Conservation (phyloP, 345 rosid species). For the Salix purpurea region DNA sequence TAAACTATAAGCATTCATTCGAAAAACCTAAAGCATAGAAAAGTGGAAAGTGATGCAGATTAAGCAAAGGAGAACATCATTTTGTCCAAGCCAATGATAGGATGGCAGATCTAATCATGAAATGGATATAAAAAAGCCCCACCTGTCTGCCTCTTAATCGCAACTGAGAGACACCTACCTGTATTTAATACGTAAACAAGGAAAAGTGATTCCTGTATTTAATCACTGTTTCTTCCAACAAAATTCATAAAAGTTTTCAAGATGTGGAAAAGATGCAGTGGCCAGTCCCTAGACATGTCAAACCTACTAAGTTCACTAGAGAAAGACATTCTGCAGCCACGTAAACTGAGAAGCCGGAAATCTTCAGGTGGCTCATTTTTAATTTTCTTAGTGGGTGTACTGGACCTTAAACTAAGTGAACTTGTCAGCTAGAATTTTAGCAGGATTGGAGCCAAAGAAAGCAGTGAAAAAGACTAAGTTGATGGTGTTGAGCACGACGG, state of each 20-base stretch:
- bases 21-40: neutral
- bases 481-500: constrained; percentile 39
- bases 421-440: constrained; percentile 38
- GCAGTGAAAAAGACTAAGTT: constrained; percentile 24
- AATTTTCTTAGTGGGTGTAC: constrained; percentile 32
- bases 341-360: constrained; percentile 13
- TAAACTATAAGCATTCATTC: constrained; percentile 6
- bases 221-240: neutral
- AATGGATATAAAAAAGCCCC: constrained; percentile 18
- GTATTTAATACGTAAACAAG: constrained; percentile 14
- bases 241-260: neutral
- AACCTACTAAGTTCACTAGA: neutral
- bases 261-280: neutral
- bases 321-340: neutral
- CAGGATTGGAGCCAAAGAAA: constrained; percentile 31
- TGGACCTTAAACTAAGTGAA: constrained; percentile 41
- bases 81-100: constrained; percentile 27
- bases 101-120: constrained; percentile 29
- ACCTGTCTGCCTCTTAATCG: constrained; percentile 35
- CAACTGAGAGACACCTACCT: constrained; percentile 30
- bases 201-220: constrained; percentile 13
- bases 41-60: constrained; percentile 18
- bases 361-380: constrained; percentile 18
- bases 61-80: constrained; percentile 26
- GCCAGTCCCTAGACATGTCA: neutral